Evolutionary conservation across 345 rosid species (phyloP).

Genomic region (Corchorus capsularis): DNA sequence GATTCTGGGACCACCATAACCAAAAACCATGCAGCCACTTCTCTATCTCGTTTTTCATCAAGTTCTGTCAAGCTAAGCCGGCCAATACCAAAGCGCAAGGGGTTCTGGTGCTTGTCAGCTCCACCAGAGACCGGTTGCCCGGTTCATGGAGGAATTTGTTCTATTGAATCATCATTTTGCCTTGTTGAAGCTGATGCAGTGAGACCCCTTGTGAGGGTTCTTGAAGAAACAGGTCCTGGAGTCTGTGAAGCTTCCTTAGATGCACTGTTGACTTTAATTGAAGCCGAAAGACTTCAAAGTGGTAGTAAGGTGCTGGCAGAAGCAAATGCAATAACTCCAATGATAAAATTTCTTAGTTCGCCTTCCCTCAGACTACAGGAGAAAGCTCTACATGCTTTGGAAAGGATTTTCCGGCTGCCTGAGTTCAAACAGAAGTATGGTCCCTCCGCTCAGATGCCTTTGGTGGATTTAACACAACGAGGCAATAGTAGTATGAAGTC

Average conservation of each 20-base stretch:
- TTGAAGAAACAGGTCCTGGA: slow-evolving; percentile 47
- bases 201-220: slow-evolving; percentile 49
- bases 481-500: slow-evolving; percentile 60
- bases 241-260: slow-evolving; percentile 61
- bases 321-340: slow-evolving; percentile 49
- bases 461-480: slow-evolving; percentile 69
- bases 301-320: slow-evolving; percentile 63
- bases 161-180: slow-evolving; percentile 62
- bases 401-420: slow-evolving; percentile 62
- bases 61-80: slow-evolving; percentile 46
- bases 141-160: slow-evolving; percentile 62
- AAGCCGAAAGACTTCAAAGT: slow-evolving; percentile 48
- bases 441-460: slow-evolving; percentile 55
- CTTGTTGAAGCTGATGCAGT: slow-evolving; percentile 66
- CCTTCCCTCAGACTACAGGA: slow-evolving; percentile 52
- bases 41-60: slow-evolving; percentile 51
- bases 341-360: slow-evolving; percentile 54
- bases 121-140: slow-evolving; percentile 46
- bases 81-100: slow-evolving; percentile 34
- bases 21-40: slow-evolving; percentile 49
- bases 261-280: slow-evolving; percentile 61
- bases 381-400: slow-evolving; percentile 54
- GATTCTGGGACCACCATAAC: slow-evolving; percentile 47
- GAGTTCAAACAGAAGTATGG: slow-evolving; percentile 62
- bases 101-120: slow-evolving; percentile 52